Conservation (phyloP, 2,329 filamentous ascomycete species). For the Huntiella moniliformis region DNA sequence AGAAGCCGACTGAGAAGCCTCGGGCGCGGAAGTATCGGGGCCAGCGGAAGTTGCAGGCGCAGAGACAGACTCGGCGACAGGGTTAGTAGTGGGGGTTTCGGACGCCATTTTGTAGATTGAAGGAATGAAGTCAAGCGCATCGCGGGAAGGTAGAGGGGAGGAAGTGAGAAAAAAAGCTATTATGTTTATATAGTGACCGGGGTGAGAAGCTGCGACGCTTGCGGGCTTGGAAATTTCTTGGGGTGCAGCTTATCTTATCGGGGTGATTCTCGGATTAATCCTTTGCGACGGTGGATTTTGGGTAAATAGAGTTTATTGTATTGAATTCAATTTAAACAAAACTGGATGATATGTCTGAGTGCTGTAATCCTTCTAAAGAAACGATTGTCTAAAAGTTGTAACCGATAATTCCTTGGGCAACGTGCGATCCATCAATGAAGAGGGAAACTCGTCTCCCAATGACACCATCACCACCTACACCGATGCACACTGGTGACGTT, state of each 20-base stretch:
- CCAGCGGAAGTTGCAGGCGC: too few species aligned
- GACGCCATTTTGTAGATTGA: slow-evolving; percentile 8
- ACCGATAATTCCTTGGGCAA: slow-evolving; percentile 32
- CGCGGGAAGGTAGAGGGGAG: not conserved
- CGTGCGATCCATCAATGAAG: slow-evolving; percentile 15
- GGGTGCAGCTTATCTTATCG: slow-evolving; percentile 2
- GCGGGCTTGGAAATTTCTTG: not conserved
- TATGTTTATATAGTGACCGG: not conserved
- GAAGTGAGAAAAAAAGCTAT: slow-evolving; percentile 1
- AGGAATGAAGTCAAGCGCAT: slow-evolving; percentile 6
- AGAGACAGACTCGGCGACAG: too few species aligned
- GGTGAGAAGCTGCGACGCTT: not conserved
- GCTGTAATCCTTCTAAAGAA: not conserved
- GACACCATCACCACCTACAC: slow-evolving; percentile 27
- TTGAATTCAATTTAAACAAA: not conserved
- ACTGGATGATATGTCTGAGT: not conserved
- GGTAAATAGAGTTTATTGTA: not conserved
- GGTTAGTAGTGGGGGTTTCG: slow-evolving; percentile 1
- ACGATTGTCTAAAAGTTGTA: slow-evolving; percentile 20
- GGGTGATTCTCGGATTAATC: slow-evolving; percentile 4
- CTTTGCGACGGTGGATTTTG: slow-evolving; percentile 2
- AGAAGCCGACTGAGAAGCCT: not conserved
- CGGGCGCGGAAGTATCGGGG: too few species aligned
- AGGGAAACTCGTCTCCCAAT: slow-evolving; percentile 30
- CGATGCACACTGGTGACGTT: slow-evolving; percentile 22